Evolutionary conservation across 345 rosid species (phyloP), one percentile per base, ranked within the genome.

Genomic region (Atalantia buxifolia): DNA sequence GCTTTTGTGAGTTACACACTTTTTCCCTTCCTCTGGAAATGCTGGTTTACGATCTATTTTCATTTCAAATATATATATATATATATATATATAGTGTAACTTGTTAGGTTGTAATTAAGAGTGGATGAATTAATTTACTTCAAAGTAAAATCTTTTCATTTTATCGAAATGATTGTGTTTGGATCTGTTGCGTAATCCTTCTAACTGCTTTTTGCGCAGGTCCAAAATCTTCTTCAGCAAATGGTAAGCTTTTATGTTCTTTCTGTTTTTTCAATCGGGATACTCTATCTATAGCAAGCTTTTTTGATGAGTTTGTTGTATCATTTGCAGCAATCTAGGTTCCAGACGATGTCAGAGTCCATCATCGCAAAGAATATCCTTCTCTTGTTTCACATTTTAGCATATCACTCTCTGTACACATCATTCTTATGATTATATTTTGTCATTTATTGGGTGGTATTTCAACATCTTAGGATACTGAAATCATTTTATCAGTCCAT

Each of bases 351-450:
- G 98, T 95, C 98, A 0, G 98, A 91, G 75, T 90, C 97, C 82
- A 93, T 95, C 78, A 83, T 95, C 66, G 63, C 88, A 28, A 95
- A 95, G 93, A 95, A 95, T 95, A 95, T 95, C 98, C 98, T 93
- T 93, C 35, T 71, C 67, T 35, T 60, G 45, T 33, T 64, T 79
- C 3, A 61, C 64, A 9, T 72, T 13, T 6, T 33, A n/a, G 33
- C 64, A 78, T 71, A 19, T 57, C 1, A 14, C 31, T 25, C 14
- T 24, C 31, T 6, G 30, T 36, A 21, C 66, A 22, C 31, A 64
- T 31, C 33, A 22, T 33, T 64, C 7, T 19, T 69, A 19, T 9
- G 19, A 69, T 42, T 72, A 12, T 48, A 13, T 45, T 63, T 28
- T 21, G 66, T 70, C 62, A 30, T 75, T 28, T 60, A 30, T 64